Base-by-base conservation (phyloP, 768 basidiomycete species). In the Rhodotorula babjevae region DNA sequence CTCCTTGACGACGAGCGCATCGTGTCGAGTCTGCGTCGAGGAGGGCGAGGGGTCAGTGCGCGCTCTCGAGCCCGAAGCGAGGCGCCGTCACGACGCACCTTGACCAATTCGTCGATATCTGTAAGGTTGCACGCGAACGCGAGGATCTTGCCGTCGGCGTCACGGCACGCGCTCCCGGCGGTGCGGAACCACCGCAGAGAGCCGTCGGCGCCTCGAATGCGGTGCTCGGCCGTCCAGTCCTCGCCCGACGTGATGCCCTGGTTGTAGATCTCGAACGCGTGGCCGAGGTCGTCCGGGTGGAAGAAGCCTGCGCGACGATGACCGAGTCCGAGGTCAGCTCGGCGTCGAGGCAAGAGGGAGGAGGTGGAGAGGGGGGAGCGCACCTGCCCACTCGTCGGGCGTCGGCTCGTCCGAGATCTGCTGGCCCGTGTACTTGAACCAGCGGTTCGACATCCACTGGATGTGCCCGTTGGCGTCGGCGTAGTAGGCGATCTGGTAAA, bases 161-260 rank as follows among this genome's bases (percentile, higher is more conserved):
- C 55, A 1, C 57, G 40, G 7, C 27, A 11, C 44, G 71, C 12
- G 4, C 61, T 40, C 6, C 71, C 75, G 4, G 29, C 15, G 15
- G 33, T 52, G 0, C 53, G 36, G n/a, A 60, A 63, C 75, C 75
- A 76, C 3, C 68, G 40, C 27, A 62, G 42, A 0, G 8, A 21
- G 12, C 68, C 71, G 33, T 69, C 65, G 2, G 14, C 27, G 25
- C 33, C 18, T 2, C 25, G 33, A 58, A 72, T 47, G 14, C 75
- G 67, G 59, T 76, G 73, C 36, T 76, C 68, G 42, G 69, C 33
- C 61, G 16, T 14, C n/a, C 69, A 72, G n/a, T 53, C 40, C 4
- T 66, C 31, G 27, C 71, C 74, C 0, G 64, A 31, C 42, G 56
- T 12, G 49, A 76, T 63, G 3, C 52, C 67, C 15, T 40, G 53